Percentiles rank a stretch among this genome's conserved stretches.
These are phyloP conservation scores for Euphorbia tirucalli DNA, from an alignment of 345 rosid species.

Conservation along the genomic window DNA sequence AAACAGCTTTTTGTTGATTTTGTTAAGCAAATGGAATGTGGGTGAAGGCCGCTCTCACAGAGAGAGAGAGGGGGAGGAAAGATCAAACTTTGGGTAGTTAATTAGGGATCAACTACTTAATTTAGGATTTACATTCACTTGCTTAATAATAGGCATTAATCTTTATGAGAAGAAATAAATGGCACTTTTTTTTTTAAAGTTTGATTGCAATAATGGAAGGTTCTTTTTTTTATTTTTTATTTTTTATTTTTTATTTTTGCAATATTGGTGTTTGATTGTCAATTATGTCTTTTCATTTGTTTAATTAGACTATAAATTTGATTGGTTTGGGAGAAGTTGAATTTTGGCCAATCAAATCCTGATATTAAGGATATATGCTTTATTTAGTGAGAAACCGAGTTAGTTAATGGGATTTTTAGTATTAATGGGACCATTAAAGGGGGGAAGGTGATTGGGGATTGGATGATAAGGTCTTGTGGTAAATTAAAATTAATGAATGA, in stretches of 20 bases:
- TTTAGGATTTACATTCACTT: conserved; percentile 13
- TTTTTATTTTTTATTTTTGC: not conserved
- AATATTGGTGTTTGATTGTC: not conserved
- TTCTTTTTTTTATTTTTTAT: not conserved
- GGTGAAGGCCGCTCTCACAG: not conserved
- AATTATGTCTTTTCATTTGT: conserved; percentile 6
- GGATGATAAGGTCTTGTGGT: conserved; percentile 16
- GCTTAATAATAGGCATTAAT: conserved; percentile 2
- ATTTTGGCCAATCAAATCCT: conserved; percentile 12
- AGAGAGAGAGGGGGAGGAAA: not conserved
- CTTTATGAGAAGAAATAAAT: not conserved
- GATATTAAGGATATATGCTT: conserved; percentile 10
- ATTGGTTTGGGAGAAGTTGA: conserved; percentile 22
- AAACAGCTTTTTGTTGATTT: conserved; percentile 18
- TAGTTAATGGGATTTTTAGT: not conserved
- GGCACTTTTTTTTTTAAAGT: not conserved
- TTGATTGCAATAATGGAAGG: not conserved
- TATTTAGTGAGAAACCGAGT: not conserved
- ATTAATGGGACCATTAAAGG: not conserved
- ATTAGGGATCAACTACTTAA: conserved; percentile 28
- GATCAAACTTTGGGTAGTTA: conserved; percentile 16
- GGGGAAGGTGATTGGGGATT: not conserved
- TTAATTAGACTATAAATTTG: conserved; percentile 8
- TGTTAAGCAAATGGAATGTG: conserved; percentile 15
- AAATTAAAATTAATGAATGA: conserved; percentile 17